Conservation (phyloP, 495 filamentous ascomycete species). For the Hyaloscypha variabilis region DNA sequence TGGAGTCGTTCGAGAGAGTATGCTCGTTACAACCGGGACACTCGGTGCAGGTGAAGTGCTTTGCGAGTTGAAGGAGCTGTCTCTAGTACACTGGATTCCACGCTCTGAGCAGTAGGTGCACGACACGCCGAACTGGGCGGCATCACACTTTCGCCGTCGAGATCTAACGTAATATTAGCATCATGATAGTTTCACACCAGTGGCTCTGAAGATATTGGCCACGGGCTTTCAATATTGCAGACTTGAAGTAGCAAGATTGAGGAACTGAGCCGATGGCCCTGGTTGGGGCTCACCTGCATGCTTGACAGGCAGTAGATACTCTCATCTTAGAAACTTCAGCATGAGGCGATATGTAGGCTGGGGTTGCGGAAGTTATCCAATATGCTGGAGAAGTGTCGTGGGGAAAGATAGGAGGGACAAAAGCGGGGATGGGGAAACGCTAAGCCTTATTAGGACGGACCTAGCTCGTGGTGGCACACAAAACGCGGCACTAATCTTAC, state of each 20-base stretch:
- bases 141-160: constrained; percentile 24
- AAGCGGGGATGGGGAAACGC: neutral
- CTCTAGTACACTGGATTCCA: constrained; percentile 22
- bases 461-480: too few species aligned
- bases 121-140: neutral
- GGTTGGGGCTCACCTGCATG: constrained; percentile 27
- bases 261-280: too few species aligned
- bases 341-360: neutral
- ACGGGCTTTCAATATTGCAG: too few species aligned
- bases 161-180: constrained; percentile 5
- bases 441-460: too few species aligned
- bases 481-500: too few species aligned
- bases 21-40: neutral
- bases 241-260: neutral
- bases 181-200: too few species aligned
- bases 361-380: too few species aligned
- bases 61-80: constrained; percentile 7
- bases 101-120: constrained; percentile 25
- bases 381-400: neutral
- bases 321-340: constrained; percentile 15
- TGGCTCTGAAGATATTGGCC: too few species aligned
- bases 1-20: neutral
- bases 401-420: neutral
- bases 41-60: neutral
- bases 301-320: constrained; percentile 22